Conservation (phyloP, 495 filamentous ascomycete species). For the Lophiostoma macrostomum region DNA sequence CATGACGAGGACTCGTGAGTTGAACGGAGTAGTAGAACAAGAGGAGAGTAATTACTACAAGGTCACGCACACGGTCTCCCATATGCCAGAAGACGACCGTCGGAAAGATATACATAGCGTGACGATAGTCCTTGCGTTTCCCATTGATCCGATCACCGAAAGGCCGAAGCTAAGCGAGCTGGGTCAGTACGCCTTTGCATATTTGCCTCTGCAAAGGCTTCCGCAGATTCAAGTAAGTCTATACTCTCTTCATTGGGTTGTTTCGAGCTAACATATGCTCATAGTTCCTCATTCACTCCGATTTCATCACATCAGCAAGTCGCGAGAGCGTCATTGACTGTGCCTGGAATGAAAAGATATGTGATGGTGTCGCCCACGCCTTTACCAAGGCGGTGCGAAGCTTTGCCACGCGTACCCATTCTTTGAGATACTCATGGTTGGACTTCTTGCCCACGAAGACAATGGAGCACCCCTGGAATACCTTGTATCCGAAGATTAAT, state of each 20-base stretch:
- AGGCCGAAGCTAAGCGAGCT: not conserved
- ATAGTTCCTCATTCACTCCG: slow-evolving; percentile 19
- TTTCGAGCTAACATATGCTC: not conserved
- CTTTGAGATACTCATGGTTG: slow-evolving; percentile 15
- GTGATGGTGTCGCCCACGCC: not conserved
- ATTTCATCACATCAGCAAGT: slow-evolving; percentile 15
- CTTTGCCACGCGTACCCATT: slow-evolving; percentile 7
- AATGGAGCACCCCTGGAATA: slow-evolving; percentile 7
- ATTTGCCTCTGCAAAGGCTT: slow-evolving; percentile 4
- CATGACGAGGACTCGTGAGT: no score
- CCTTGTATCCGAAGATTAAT: not conserved
- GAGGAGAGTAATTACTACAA: no score
- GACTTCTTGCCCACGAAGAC: slow-evolving; percentile 2
- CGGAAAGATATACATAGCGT: not conserved
- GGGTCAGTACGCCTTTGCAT: slow-evolving; percentile 15
- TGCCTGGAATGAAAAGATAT: slow-evolving; percentile 11
- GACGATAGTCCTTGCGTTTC: slow-evolving; percentile 5
- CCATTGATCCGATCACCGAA: not conserved
- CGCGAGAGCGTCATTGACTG: slow-evolving; percentile 7
- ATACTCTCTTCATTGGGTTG: not conserved
- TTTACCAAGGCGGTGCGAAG: slow-evolving; percentile 6
- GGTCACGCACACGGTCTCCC: not conserved
- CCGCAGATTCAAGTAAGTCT: slow-evolving; percentile 7
- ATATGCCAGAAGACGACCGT: slow-evolving; percentile 9
- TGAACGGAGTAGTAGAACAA: no score